Percentiles rank a stretch among this genome's conserved stretches.
Conservation (phyloP, 2,329 filamentous ascomycete genomes). For the Escovopsis sp. region DNA sequence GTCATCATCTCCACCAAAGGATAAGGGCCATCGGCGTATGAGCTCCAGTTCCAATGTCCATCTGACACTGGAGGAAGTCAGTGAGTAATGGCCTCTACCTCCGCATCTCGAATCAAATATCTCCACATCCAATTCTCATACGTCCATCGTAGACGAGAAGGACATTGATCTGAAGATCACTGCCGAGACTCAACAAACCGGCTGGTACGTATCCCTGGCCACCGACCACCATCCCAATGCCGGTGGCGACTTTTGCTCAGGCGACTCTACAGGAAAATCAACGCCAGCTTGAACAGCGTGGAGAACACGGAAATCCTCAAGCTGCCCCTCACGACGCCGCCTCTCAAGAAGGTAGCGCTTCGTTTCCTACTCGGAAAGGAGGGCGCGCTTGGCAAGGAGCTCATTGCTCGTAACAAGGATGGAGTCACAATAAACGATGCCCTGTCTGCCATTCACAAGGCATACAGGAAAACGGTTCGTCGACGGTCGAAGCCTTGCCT, state of each 20-base stretch:
- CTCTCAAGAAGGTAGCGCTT: constrained; percentile 87
- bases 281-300: constrained; percentile 62
- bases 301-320: constrained; percentile 79
- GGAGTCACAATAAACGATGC: constrained; percentile 97
- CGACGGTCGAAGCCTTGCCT: not conserved
- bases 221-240: not conserved
- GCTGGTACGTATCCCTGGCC: constrained; percentile 49
- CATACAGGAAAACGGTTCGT: constrained; percentile 87
- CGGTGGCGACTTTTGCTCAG: not conserved
- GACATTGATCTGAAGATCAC: constrained; percentile 58
- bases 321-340: constrained; percentile 63
- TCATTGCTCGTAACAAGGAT: constrained; percentile 80
- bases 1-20: constrained; percentile 50
- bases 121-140: not conserved
- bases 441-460: constrained; percentile 87
- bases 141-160: constrained; percentile 47
- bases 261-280: constrained; percentile 61
- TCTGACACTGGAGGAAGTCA: constrained; percentile 69
- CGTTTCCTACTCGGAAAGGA: constrained; percentile 80
- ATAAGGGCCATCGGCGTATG: constrained; percentile 51
- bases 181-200: constrained; percentile 71
- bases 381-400: constrained; percentile 61
- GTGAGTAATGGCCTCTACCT: constrained; percentile 34
- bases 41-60: constrained; percentile 57
- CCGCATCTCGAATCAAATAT: not conserved